These are phyloP conservation scores for Brachypodium distachyon DNA, from an alignment of 202 grass and related monocot genomes.

Conservation along the genomic window DNA sequence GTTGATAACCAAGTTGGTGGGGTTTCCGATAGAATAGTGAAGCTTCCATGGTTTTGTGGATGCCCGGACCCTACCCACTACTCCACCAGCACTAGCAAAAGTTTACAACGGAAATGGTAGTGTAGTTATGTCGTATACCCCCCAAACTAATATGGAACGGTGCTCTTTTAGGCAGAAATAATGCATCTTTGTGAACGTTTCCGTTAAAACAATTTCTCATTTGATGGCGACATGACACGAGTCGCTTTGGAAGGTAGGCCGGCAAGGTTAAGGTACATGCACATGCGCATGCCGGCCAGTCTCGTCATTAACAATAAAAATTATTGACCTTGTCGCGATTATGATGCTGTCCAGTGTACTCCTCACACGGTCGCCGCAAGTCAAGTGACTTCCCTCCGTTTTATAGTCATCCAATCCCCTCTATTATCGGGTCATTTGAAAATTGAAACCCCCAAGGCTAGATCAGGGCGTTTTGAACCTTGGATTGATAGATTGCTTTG, in stretches of 20 bases:
- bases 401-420: not conserved
- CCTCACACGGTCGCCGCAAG: not conserved
- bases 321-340: not conserved
- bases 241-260: not conserved
- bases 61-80: not conserved
- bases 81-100: not conserved
- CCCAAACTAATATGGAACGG: too few relatives aligned
- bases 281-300: conserved; percentile 19
- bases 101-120: not conserved
- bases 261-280: not conserved
- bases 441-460: not conserved
- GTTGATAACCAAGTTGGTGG: not conserved
- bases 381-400: not conserved
- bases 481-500: not conserved
- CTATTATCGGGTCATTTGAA: not conserved
- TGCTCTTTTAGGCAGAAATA: not conserved
- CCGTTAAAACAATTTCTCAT: not conserved
- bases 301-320: not conserved
- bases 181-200: not conserved
- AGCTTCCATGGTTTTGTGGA: not conserved
- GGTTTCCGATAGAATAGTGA: not conserved
- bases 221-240: not conserved
- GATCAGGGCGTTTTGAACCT: not conserved
- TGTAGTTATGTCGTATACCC: too few relatives aligned
- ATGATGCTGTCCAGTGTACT: not conserved